phyloP scores from a whole-genome alignment of 306 rosid genomes.

The Boehmeria nivea region DNA sequence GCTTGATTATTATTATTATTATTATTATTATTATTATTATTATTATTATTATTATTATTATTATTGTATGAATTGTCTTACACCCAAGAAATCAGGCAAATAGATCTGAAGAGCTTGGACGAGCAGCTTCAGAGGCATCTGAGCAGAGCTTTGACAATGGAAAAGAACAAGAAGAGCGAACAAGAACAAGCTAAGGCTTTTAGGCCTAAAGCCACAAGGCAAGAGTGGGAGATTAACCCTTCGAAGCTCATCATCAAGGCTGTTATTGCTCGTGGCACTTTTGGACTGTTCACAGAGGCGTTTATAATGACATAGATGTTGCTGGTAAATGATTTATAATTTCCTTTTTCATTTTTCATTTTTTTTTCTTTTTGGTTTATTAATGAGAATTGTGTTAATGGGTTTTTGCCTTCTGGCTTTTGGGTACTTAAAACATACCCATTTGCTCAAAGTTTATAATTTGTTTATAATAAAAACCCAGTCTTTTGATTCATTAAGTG shows the following conservation, averaged over 20 bases:
- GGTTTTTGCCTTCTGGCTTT: background rate
- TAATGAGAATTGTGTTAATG: background rate
- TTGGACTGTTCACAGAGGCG: constrained; percentile 97
- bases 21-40: too few species aligned
- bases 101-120: constrained; percentile 98
- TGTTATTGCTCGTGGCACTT: constrained; percentile 92
- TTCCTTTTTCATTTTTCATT: too few species aligned
- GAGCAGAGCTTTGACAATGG: constrained; percentile 86
- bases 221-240: constrained; percentile 99
- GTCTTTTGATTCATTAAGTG: constrained; percentile 1
- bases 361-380: constrained; percentile 3
- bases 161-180: constrained; percentile 66
- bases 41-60: too few species aligned
- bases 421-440: constrained; percentile 2
- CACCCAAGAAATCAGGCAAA: too few species aligned
- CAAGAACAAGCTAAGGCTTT: constrained; percentile 38
- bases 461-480: constrained; percentile 5
- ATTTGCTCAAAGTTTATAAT: constrained; percentile 4
- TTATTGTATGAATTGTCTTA: too few species aligned
- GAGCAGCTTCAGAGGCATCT: constrained; percentile 96
- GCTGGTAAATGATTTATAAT: constrained; percentile 42
- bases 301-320: constrained; percentile 85
- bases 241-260: constrained; percentile 72
- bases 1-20: too few species aligned
- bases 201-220: constrained; percentile 26